Base-by-base conservation (phyloP, 225 moss, liverwort and hornwort species). In the Marchantia paleacea region DNA sequence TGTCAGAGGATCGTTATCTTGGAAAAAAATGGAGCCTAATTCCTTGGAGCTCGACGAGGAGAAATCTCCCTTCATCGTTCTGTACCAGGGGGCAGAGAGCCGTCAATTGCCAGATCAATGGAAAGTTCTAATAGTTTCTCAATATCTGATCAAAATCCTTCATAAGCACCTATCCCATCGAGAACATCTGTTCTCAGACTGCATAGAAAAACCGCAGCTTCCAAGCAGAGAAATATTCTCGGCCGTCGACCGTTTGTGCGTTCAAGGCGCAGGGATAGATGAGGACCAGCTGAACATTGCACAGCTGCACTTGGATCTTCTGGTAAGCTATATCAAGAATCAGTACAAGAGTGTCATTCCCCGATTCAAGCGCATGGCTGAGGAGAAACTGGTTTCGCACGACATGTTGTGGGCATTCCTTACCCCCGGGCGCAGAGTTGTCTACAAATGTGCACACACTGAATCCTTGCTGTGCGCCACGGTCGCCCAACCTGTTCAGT, bases 341-440 rank as follows among this genome's bases (percentile, higher is more conserved):
- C 81, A 87, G 25, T 87, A 78, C 64, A 76, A 62, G 18, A 79
- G 84, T n/a, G 70, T 51, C 8, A 28, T 54, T 6, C 31, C 64
- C 8, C 69, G 80, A 53, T 64, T 79, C 28, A 58, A 76, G 65
- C 79, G 79, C 28, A 80, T 87, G 84, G 54, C 8, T 63, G 25
- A 64, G 15, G 81, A 82, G 57, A 76, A 67, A 24, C 54, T n/a
- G 25, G 76, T 73, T 52, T 52, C 87, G 10, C 84, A 76, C 60
- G 87, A 84, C 61, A 7, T 85, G 70, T 48, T 85, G 4, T 82
- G 85, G 85, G 79, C 85, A 6, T 79, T 85, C 68, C 54, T 84
- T 12, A 15, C 51, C 20, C 29, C 25, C 7, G 81, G 82, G 2
- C 63, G 72, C 67, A 84, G 73, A 82, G 87, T 87, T 7, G 84